Conservation (phyloP, 768 basidiomycete genomes). For the Tylopilus vinaceipallidus region DNA sequence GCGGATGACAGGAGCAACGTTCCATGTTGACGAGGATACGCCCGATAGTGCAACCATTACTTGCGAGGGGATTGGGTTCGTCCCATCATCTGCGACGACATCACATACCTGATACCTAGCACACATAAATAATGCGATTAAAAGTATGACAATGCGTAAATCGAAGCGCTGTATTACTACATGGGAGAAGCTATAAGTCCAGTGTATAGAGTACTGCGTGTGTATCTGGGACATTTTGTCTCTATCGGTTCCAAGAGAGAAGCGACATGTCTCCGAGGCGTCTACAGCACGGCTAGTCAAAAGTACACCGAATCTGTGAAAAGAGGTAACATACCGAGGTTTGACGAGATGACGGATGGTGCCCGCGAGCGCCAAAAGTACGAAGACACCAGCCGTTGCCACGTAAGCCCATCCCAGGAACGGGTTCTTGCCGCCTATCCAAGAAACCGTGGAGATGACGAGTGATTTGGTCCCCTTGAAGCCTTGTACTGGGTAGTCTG, state of each 20-base stretch:
- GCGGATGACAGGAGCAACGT: constrained; percentile 64
- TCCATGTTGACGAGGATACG: constrained; percentile 47
- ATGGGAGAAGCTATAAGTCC: constrained; percentile 13
- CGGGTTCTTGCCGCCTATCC: constrained; percentile 98
- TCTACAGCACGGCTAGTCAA: constrained; percentile 36
- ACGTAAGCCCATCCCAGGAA: constrained; percentile 99
- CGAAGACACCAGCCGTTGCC: constrained; percentile 81
- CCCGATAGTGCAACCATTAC: constrained; percentile 45
- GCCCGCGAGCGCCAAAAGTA: constrained; percentile 82
- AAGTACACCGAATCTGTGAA: neutral
- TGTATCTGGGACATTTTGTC: neutral
- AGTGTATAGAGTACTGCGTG: constrained; percentile 19
- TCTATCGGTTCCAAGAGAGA: constrained; percentile 76
- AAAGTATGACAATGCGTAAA: constrained; percentile 10
- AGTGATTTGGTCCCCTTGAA: constrained; percentile 96
- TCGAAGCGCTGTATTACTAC: constrained; percentile 24
- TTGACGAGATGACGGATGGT: constrained; percentile 91
- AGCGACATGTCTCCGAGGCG: constrained; percentile 86
- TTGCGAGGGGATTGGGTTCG: constrained; percentile 66
- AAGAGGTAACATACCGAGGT: constrained; percentile 61
- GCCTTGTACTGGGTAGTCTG: constrained; percentile 89
- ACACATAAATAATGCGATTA: constrained; percentile 16
- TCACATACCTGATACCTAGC: neutral
- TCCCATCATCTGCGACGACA: constrained; percentile 13
- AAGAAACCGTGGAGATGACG: constrained; percentile 95